phyloP scores from a whole-genome alignment of 2,329 filamentous ascomycete genomes.

The Aquanectria penicillioides region DNA sequence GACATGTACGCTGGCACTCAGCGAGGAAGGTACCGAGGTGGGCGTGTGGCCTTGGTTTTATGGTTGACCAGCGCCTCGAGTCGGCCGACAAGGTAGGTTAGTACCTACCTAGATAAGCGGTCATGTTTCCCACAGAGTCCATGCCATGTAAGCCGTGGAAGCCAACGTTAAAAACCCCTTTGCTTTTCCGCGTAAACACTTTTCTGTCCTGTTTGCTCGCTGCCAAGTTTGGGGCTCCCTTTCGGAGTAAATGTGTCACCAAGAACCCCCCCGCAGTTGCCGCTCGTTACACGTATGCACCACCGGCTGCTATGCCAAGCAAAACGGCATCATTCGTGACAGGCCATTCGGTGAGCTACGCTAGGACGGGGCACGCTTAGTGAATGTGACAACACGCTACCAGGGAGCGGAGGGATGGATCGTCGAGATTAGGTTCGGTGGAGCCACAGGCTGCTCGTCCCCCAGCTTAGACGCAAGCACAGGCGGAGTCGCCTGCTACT shows the following conservation, averaged over 20 bases:
- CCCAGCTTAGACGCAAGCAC: no score
- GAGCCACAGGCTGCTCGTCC: constrained; percentile 7
- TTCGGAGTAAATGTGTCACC: no score
- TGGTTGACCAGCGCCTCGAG: no score
- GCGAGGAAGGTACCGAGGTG: not conserved
- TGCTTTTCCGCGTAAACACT: no score
- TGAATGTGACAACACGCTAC: constrained; percentile 1
- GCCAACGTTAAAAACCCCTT: no score
- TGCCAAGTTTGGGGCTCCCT: no score
- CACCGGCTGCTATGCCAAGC: constrained; percentile 9
- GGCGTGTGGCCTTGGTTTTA: no score
- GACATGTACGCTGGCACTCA: not conserved
- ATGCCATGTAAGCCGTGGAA: no score
- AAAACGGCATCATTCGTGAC: constrained; percentile 11
- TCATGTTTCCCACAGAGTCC: not conserved
- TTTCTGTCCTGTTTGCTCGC: no score
- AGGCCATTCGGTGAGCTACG: not conserved
- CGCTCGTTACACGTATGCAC: not conserved
- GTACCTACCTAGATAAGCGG: not conserved
- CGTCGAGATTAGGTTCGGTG: constrained; percentile 45
- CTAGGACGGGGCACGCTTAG: not conserved
- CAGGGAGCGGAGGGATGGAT: constrained; percentile 22
- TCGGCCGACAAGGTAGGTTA: no score
- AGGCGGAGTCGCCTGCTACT: no score
- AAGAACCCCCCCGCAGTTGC: not conserved